Evolutionary conservation across 1,284 basidiomycete genomes (phyloP).

Genomic region (Phaffia rhodozyma): DNA sequence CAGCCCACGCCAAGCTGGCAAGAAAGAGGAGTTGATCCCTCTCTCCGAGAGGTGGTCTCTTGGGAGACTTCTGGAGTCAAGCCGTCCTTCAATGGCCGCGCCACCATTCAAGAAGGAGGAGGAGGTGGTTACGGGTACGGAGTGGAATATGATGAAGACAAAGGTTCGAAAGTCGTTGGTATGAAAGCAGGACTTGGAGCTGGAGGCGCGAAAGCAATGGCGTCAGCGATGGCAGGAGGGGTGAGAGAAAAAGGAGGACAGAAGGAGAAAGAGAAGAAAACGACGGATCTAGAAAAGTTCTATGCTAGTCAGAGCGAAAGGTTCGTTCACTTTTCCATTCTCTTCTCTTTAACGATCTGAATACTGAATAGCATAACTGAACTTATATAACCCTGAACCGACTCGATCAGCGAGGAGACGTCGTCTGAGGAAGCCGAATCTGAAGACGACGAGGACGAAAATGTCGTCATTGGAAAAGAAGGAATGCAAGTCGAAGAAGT

Average conservation of each 20-base stretch:
- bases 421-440: conserved; percentile 13
- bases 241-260: neutral
- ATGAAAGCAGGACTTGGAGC: conserved; percentile 29
- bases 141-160: neutral
- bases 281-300: conserved; percentile 35
- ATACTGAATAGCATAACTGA: neutral
- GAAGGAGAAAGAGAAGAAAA: conserved; percentile 24
- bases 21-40: conserved; percentile 38
- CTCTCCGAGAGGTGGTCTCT: conserved; percentile 32
- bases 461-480: conserved; percentile 25
- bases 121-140: neutral
- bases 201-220: conserved; percentile 20
- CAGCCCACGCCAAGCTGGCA: conserved; percentile 34
- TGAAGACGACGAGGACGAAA: conserved; percentile 21
- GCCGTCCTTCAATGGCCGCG: neutral
- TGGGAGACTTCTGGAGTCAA: neutral
- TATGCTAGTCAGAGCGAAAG: conserved; percentile 23
- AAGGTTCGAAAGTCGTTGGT: conserved; percentile 21
- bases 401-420: neutral
- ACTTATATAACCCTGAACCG: neutral
- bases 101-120: conserved; percentile 5
- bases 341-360: neutral
- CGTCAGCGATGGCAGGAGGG: conserved; percentile 1
- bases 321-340: neutral
- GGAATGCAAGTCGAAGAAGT: conserved; percentile 25